Evolutionary conservation across 202 grass and related monocot genomes (phyloP).

Genomic region (Hordeum pubiflorum): DNA sequence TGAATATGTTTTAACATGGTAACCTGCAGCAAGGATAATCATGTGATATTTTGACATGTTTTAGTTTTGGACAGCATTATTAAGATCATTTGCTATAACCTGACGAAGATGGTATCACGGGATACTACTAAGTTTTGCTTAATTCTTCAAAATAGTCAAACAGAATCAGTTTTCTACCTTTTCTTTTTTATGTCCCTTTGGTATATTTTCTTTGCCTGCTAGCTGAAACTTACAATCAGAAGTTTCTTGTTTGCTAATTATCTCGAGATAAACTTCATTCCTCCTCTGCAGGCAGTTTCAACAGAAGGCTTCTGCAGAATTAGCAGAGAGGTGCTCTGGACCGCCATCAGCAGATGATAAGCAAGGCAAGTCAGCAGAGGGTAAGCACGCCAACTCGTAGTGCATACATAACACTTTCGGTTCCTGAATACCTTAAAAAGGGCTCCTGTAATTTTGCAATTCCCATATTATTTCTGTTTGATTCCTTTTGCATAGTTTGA

Average conservation of each 20-base stretch:
- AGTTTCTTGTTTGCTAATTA: constrained; percentile 14
- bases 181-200: not conserved
- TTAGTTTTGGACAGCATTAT: not conserved
- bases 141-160: not conserved
- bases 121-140: not conserved
- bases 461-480: not conserved
- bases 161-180: not conserved
- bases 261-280: not conserved
- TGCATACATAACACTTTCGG: not conserved
- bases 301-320: constrained; percentile 30
- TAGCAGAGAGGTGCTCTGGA: constrained; percentile 12
- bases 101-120: not conserved
- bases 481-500: not conserved
- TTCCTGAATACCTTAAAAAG: not conserved
- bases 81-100: not conserved
- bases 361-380: not conserved
- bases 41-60: not conserved
- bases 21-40: not conserved
- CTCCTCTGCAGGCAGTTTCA: constrained; percentile 60
- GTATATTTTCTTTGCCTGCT: constrained; percentile 9
- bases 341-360: constrained; percentile 30
- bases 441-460: not conserved
- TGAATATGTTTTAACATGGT: not conserved
- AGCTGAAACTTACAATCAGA: not conserved
- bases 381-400: not conserved